Percentiles rank a stretch among this genome's conserved stretches.
These are phyloP conservation scores for Colletotrichum salicis DNA, from an alignment of 2,329 filamentous ascomycete species.

Conservation along the genomic window DNA sequence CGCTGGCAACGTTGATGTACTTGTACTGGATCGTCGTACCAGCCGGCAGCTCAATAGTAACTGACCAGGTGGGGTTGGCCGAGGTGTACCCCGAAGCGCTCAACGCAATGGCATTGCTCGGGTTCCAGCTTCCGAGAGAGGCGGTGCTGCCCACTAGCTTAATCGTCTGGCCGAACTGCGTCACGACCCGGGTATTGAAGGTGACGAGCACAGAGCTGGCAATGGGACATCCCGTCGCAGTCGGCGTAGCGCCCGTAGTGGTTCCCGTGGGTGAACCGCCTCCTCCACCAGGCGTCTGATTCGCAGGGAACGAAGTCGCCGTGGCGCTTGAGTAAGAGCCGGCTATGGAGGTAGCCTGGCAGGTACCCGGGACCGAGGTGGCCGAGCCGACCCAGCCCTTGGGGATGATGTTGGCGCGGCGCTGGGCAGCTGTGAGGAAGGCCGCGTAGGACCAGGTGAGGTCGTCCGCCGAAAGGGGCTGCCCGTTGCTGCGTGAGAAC, in stretches of 20 bases:
- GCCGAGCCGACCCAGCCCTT: conserved; percentile 65
- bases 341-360: conserved; percentile 56
- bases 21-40: conserved; percentile 73
- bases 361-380: conserved; percentile 60
- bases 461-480: conserved; percentile 71
- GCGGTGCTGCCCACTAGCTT: conserved; percentile 70
- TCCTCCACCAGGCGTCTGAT: conserved; percentile 54
- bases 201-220: conserved; percentile 65
- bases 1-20: conserved; percentile 69
- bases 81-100: conserved; percentile 68
- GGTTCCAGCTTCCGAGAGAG: conserved; percentile 72
- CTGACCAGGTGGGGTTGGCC: conserved; percentile 70
- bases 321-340: conserved; percentile 65
- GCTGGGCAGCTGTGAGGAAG: conserved; percentile 71
- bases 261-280: conserved; percentile 38
- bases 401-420: conserved; percentile 66
- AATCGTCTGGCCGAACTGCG: conserved; percentile 70
- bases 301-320: conserved; percentile 59
- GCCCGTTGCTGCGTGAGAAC: conserved; percentile 64
- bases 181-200: conserved; percentile 69
- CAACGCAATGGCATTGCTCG: conserved; percentile 63
- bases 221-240: conserved; percentile 43
- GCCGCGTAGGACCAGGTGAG: conserved; percentile 81
- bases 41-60: conserved; percentile 63
- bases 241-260: conserved; percentile 41